Conservation (phyloP, 495 filamentous ascomycete genomes). For the Neurospora sp. region DNA sequence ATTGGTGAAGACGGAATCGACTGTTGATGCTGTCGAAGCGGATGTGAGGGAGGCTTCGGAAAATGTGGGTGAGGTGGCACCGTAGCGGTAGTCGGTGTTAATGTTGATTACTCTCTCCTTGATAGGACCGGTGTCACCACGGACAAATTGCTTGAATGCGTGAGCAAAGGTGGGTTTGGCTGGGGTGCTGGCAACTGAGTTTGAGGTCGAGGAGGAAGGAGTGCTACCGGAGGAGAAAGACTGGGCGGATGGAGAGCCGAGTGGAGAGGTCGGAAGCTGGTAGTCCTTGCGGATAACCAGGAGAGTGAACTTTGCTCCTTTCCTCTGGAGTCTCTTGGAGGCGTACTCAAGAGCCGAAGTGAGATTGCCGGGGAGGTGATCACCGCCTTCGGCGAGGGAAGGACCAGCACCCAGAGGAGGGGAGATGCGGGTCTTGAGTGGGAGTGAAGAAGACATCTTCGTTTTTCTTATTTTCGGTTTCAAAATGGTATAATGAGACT, state of each 20-base stretch:
- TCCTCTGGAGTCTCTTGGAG: conserved; percentile 39
- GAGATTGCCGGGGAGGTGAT: conserved; percentile 36
- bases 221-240: conserved; percentile 2
- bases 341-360: conserved; percentile 39
- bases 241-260: conserved; percentile 1
- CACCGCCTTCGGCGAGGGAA: conserved; percentile 34
- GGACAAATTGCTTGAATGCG: conserved; percentile 31
- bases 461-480: neutral
- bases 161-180: conserved; percentile 17
- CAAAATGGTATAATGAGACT: neutral
- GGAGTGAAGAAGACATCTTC: conserved; percentile 13
- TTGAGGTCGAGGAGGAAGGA: conserved; percentile 9
- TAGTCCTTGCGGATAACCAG: conserved; percentile 41
- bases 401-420: conserved; percentile 45
- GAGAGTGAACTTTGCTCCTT: conserved; percentile 36
- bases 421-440: conserved; percentile 40
- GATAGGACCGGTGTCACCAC: conserved; percentile 19
- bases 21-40: conserved; percentile 14
- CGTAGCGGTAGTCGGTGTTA: conserved; percentile 16
- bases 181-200: conserved; percentile 19
- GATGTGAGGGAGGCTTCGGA: conserved; percentile 17
- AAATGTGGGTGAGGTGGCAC: conserved; percentile 19
- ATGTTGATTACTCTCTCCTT: conserved; percentile 19
- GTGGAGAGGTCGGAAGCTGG: conserved; percentile 29
- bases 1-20: conserved; percentile 11